A percentile compares a stretch with the other conserved stretches of the same genome.
Evolutionary conservation across 495 filamentous ascomycete genomes (phyloP).

Genomic region (Daldinia decipiens): DNA sequence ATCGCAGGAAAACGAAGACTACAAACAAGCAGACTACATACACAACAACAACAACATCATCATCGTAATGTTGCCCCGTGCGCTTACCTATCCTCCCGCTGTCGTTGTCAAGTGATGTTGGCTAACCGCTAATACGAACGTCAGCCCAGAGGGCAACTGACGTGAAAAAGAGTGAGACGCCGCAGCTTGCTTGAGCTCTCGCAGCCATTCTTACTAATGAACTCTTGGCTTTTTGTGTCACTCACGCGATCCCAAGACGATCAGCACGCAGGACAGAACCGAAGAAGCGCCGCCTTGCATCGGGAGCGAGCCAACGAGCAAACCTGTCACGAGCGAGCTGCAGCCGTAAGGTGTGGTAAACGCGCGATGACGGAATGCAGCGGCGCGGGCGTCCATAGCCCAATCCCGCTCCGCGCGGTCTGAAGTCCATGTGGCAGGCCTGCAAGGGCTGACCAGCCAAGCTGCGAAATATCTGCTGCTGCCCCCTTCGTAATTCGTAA

Average conservation of each 20-base stretch:
- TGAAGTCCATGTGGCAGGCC: constrained; percentile 38
- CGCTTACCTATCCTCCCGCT: background rate
- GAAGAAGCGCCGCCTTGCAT: constrained; percentile 51
- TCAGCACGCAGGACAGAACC: constrained; percentile 42
- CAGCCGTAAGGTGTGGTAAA: constrained; percentile 35
- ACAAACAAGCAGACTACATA: background rate
- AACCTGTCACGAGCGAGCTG: constrained; percentile 36
- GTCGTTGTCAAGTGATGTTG: background rate
- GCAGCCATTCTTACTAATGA: constrained; percentile 18
- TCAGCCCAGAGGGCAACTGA: constrained; percentile 22
- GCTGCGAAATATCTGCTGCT: constrained; percentile 7
- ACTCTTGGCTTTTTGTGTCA: constrained; percentile 24
- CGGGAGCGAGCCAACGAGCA: constrained; percentile 39
- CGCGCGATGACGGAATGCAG: constrained; percentile 47
- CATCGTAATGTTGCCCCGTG: background rate
- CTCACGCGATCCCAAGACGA: constrained; percentile 25
- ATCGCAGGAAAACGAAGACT: constrained; percentile 8
- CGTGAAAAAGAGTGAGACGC: constrained; percentile 12
- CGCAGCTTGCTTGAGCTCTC: constrained; percentile 10
- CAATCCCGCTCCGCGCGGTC: constrained; percentile 15
- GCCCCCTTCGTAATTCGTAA: constrained; percentile 21
- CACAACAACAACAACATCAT: background rate
- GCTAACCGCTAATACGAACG: constrained; percentile 2
- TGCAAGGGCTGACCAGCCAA: constrained; percentile 34
- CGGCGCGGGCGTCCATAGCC: constrained; percentile 21